phyloP scores from a whole-genome alignment of 441 rosid species.

The Syzygium syzygioides region DNA sequence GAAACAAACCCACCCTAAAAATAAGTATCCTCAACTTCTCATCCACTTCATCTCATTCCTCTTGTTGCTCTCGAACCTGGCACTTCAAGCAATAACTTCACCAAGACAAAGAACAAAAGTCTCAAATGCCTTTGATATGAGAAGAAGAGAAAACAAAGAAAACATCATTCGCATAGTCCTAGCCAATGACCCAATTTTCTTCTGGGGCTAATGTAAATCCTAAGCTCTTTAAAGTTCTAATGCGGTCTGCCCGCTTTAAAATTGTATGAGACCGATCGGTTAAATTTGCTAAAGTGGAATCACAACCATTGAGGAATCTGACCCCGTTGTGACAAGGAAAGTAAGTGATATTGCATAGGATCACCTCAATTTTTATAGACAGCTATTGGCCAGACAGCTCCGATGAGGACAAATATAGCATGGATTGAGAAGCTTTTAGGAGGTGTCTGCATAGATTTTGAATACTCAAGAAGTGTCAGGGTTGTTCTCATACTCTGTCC shows the following conservation, averaged over 20 bases:
- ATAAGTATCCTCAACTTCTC: background rate
- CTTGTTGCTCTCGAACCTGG: background rate
- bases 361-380: background rate
- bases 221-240: background rate
- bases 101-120: background rate
- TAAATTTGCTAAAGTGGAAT: background rate
- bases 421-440: background rate
- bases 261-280: background rate
- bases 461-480: background rate
- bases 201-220: background rate
- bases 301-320: background rate
- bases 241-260: background rate
- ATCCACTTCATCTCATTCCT: background rate
- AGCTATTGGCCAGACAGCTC: background rate
- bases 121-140: background rate
- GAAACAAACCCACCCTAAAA: background rate
- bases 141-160: background rate
- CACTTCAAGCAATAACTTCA: background rate
- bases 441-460: background rate
- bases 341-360: background rate
- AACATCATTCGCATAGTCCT: background rate
- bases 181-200: background rate
- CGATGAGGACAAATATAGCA: background rate
- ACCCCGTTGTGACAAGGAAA: background rate
- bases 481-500: background rate